These are phyloP conservation scores for Hyaloperonospora arabidopsidis DNA, from an alignment of 352 stramenopile species.

Conservation along the genomic window DNA sequence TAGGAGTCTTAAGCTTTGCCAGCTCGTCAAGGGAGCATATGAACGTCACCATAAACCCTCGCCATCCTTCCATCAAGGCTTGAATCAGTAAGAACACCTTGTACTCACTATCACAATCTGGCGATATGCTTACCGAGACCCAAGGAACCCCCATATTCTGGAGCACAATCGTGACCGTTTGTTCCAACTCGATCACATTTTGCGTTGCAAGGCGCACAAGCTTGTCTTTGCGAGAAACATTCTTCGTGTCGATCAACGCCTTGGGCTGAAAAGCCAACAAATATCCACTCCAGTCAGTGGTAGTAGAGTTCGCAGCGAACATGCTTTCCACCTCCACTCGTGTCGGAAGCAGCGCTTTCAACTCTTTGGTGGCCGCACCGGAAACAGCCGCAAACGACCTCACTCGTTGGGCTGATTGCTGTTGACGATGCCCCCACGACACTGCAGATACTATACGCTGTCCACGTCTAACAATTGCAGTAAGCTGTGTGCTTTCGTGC, in stretches of 20 bases:
- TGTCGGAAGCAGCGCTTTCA: slow-evolving; percentile 38
- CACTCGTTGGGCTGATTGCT: slow-evolving; percentile 6
- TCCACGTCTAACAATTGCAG: slow-evolving; percentile 30
- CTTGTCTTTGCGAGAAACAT: slow-evolving; percentile 45
- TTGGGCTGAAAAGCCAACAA: slow-evolving; percentile 41
- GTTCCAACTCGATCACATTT: slow-evolving; percentile 33
- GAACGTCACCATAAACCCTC: slow-evolving; percentile 40
- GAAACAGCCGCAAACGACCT: slow-evolving; percentile 28
- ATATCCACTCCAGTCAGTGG: slow-evolving; percentile 30
- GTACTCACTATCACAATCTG: slow-evolving; percentile 6
- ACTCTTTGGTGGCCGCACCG: slow-evolving; percentile 47
- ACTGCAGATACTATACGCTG: slow-evolving; percentile 30
- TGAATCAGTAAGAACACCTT: slow-evolving; percentile 28
- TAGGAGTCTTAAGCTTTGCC: slow-evolving; percentile 36
- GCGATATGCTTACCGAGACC: slow-evolving; percentile 1
- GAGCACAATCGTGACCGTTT: slow-evolving; percentile 18
- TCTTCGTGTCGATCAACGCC: slow-evolving; percentile 25
- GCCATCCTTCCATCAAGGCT: slow-evolving; percentile 36
- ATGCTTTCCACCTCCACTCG: slow-evolving; percentile 21
- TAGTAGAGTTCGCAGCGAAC: slow-evolving; percentile 4
- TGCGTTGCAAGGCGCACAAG: slow-evolving; percentile 42
- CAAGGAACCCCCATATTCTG: slow-evolving; percentile 22
- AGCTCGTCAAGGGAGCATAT: slow-evolving; percentile 29
- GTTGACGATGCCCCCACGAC: slow-evolving; percentile 12
- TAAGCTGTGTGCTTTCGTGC: slow-evolving; percentile 32